Base-by-base conservation (phyloP, 495 filamentous ascomycete genomes). In the Penicillium coffeae region DNA sequence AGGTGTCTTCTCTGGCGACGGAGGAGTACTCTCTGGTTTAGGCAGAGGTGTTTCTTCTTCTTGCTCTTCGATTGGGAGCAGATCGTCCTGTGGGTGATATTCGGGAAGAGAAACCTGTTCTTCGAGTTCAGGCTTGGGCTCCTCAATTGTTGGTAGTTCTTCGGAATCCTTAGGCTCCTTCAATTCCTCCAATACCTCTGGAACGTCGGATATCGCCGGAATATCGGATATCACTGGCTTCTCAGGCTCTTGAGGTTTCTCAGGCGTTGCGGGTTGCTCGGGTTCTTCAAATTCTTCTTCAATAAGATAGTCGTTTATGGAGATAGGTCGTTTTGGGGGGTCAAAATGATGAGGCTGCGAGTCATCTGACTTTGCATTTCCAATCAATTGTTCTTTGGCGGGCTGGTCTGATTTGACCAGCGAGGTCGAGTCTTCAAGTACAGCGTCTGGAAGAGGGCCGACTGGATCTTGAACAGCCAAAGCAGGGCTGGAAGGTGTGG, bases 401-500 rank as follows among this genome's bases (percentile, higher is more conserved):
- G 62, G 38, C 15, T 57, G 54, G 45, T 52, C 52, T 2, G 46
- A 42, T 45, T 66, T 55, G 22, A 51, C 47, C 27, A 47, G 36
- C 18, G 59, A 45, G 16, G 62, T 43, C 15, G 43, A 33, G 40
- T 53, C 47, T 45, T 69, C 63, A 51, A 55, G 48, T 41, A 40
- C 37, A 52, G 59, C 47, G 25, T 58, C 54, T 8, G 38, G 37
- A 42, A 46, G 18, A 51, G 55, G 49, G 42, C 46, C 56, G 45
- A 35, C 34, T 25, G 52, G 48, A 30, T 57, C 58, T 54, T 58
- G 57, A 46, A 47, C 57, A 43, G 46, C 43, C 35, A 55, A 47
- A 25, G 42, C 55, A n/a, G 61, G 58, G 38, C 52, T 63, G 18
- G 38, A 48, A 60, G 56, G 59, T 50, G 48, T 45, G 45, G 62